A percentile compares a stretch with the other conserved stretches of the same genome.
These are phyloP conservation scores for Crepidotus variabilis DNA, from an alignment of 768 basidiomycete genomes.

Conservation along the genomic window DNA sequence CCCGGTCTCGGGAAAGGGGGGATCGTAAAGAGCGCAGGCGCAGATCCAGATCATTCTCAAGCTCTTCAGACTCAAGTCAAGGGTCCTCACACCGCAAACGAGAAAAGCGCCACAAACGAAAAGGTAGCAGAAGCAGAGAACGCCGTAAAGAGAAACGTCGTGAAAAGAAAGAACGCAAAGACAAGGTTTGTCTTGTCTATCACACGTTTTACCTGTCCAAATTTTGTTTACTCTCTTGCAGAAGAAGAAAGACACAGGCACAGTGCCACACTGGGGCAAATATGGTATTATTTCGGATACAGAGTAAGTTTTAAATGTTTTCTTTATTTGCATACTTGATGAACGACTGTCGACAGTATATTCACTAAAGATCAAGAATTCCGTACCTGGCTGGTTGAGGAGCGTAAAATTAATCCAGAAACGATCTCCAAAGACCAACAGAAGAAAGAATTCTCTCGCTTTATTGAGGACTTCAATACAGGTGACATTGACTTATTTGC, in stretches of 20 bases:
- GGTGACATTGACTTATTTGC: slow-evolving; percentile 34
- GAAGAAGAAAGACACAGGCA: slow-evolving; percentile 55
- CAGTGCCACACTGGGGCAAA: slow-evolving; percentile 81
- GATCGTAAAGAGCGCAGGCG: slow-evolving; percentile 19
- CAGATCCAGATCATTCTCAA: slow-evolving; percentile 32
- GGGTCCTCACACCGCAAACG: slow-evolving; percentile 41
- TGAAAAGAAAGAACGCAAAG: slow-evolving; percentile 73
- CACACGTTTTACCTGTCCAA: slow-evolving; percentile 11
- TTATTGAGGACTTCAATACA: slow-evolving; percentile 83
- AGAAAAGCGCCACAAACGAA: slow-evolving; percentile 43
- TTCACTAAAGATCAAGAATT: slow-evolving; percentile 85
- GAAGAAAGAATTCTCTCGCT: slow-evolving; percentile 80
- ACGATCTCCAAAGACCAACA: slow-evolving; percentile 81
- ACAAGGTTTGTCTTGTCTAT: slow-evolving; percentile 29
- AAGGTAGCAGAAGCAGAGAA: slow-evolving; percentile 41
- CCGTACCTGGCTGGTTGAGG: slow-evolving; percentile 90
- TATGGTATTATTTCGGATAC: slow-evolving; percentile 82
- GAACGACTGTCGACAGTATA: slow-evolving; percentile 45
- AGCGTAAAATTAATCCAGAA: slow-evolving; percentile 88
- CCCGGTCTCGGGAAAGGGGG: slow-evolving; percentile 22
- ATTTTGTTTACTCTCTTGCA: slow-evolving; percentile 15
- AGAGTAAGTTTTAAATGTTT: slow-evolving; percentile 61
- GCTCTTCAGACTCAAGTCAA: slow-evolving; percentile 35
- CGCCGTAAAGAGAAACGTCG: slow-evolving; percentile 47
- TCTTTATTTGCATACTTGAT: not conserved